These are phyloP conservation scores for Astrothelium subdiscretum DNA, from an alignment of 495 filamentous ascomycete genomes.

Conservation along the genomic window DNA sequence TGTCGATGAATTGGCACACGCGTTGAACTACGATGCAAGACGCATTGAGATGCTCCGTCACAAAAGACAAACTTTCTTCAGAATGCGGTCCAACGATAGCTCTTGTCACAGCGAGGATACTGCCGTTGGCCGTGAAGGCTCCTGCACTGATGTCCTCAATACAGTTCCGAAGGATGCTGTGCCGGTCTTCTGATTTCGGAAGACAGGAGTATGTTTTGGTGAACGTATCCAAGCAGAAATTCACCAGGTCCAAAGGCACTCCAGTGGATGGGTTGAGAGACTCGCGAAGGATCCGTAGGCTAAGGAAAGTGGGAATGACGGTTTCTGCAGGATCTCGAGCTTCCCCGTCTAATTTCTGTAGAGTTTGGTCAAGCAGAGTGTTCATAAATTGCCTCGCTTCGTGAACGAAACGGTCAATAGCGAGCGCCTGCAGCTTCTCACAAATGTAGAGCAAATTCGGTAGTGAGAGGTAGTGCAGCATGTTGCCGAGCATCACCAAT, in stretches of 20 bases:
- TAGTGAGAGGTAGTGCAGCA: conserved; percentile 47
- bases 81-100: neutral
- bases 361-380: conserved; percentile 4
- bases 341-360: conserved; percentile 18
- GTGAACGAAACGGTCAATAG: conserved; percentile 47
- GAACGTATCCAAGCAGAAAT: neutral
- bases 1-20: neutral
- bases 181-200: neutral
- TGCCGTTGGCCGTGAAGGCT: neutral
- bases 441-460: conserved; percentile 57
- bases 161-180: neutral
- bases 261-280: too few relatives aligned
- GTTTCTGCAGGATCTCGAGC: neutral
- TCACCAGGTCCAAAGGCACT: neutral
- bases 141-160: neutral
- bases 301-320: neutral
- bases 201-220: neutral
- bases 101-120: neutral
- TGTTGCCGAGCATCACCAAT: conserved; percentile 58
- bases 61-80: neutral
- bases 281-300: neutral
- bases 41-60: neutral
- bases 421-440: conserved; percentile 57
- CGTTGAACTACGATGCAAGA: neutral
- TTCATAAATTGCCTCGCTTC: conserved; percentile 34